phyloP scores from a whole-genome alignment of 2,329 filamentous ascomycete species.

The Cryphonectria nitschkei region DNA sequence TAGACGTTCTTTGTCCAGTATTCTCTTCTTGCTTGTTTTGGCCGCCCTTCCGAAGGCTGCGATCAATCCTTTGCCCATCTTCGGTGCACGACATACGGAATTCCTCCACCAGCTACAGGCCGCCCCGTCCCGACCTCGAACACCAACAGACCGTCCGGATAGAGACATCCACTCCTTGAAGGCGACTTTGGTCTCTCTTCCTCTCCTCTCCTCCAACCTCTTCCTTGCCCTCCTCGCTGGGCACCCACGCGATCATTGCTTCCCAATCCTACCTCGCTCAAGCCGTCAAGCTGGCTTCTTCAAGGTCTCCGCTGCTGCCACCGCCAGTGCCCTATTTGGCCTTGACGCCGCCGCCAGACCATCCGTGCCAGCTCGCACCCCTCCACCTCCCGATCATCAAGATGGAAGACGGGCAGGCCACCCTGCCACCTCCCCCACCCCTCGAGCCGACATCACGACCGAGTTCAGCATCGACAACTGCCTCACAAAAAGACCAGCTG shows the following conservation, averaged over 20 bases:
- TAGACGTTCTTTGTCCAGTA: neutral
- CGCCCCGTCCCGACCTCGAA: conserved; percentile 10
- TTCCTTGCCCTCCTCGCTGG: neutral
- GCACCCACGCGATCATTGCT: neutral
- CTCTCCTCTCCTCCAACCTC: neutral
- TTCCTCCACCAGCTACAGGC: neutral
- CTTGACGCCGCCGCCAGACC: conserved; percentile 31
- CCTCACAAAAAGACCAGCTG: conserved; percentile 48
- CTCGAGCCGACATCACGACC: conserved; percentile 55
- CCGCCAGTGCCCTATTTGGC: conserved; percentile 29
- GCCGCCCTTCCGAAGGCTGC: neutral
- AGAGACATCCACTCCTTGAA: conserved; percentile 1
- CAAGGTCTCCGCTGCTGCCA: conserved; percentile 31
- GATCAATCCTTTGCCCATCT: conserved; percentile 2
- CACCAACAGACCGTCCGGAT: neutral
- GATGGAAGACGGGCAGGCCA: conserved; percentile 39
- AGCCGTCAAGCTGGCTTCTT: conserved; percentile 36
- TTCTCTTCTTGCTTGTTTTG: conserved; percentile 3
- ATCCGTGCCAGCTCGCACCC: conserved; percentile 30
- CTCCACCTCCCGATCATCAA: conserved; percentile 38
- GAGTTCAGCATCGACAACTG: conserved; percentile 52
- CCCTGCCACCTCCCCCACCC: conserved; percentile 43
- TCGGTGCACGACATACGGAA: conserved; percentile 10
- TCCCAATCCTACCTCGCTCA: neutral
- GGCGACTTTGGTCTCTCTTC: neutral